These are phyloP conservation scores for Halophytophthora polymorphica DNA, from an alignment of 352 stramenopile genomes.

Conservation along the genomic window DNA sequence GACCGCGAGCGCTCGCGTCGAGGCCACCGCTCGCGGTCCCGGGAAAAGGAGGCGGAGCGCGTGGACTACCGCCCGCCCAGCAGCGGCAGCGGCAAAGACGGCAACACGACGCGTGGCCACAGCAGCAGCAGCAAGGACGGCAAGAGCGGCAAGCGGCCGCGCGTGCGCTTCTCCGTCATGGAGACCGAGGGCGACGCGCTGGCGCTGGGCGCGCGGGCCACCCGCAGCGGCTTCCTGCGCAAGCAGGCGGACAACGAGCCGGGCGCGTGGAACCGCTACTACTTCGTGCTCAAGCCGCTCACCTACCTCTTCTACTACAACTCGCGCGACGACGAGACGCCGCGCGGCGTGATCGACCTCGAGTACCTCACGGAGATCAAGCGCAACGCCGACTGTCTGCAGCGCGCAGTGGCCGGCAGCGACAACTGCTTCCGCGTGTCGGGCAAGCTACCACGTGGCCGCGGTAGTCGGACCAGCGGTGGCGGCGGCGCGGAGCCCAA, in stretches of 20 bases:
- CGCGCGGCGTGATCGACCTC: constrained; percentile 73
- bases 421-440: constrained; percentile 71
- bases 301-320: constrained; percentile 88
- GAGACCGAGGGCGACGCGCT: constrained; percentile 41
- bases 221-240: constrained; percentile 55
- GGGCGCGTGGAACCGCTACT: constrained; percentile 77
- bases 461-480: constrained; percentile 39
- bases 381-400: constrained; percentile 70
- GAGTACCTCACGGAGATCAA: constrained; percentile 78
- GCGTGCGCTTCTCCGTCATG: constrained; percentile 52
- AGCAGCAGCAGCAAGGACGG: constrained; percentile 10
- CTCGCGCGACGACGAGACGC: constrained; percentile 49
- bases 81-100: neutral
- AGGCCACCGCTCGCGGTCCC: constrained; percentile 13
- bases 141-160: constrained; percentile 34
- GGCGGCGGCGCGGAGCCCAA: constrained; percentile 27
- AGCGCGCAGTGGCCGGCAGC: constrained; percentile 62
- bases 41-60: constrained; percentile 12
- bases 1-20: constrained; percentile 11
- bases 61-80: constrained; percentile 7
- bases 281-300: constrained; percentile 68
- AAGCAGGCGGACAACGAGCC: constrained; percentile 83
- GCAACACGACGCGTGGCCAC: neutral
- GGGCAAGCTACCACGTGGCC: constrained; percentile 42
- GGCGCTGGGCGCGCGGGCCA: constrained; percentile 41